A percentile compares a stretch with the other conserved stretches of the same genome.
Conservation (phyloP, 108 stramenopile genomes). For the Skeletonema costatum region DNA sequence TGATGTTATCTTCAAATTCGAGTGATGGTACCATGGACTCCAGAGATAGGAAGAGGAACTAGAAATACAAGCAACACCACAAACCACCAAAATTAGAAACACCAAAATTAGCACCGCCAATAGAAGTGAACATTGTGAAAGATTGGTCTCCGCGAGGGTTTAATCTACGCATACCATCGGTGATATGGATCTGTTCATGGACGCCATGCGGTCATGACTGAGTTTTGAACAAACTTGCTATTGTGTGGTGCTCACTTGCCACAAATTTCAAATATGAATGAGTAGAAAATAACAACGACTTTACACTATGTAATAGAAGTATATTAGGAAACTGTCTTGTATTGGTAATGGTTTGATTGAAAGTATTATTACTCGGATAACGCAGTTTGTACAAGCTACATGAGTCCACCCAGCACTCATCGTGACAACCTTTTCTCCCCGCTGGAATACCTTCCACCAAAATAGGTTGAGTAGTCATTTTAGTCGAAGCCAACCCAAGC, state of each 20-base stretch:
- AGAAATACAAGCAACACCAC: not conserved
- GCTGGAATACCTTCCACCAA: conserved; percentile 59
- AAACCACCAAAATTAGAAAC: not conserved
- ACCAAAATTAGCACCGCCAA: not conserved
- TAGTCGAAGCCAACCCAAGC: conserved; percentile 59
- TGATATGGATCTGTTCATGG: not conserved
- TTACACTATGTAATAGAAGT: no score
- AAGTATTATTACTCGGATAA: not conserved
- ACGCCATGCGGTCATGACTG: not conserved
- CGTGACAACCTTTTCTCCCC: conserved; percentile 43
- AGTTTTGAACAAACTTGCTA: not conserved
- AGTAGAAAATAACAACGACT: no score
- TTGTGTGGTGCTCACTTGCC: not conserved
- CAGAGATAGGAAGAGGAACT: not conserved
- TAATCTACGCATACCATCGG: not conserved
- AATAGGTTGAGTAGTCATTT: conserved; percentile 60
- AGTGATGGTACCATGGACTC: not conserved
- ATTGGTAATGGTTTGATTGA: not conserved
- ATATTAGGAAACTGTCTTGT: no score
- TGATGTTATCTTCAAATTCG: not conserved
- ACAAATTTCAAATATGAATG: no score
- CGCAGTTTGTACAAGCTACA: conserved; percentile 61
- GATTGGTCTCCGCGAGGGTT: conserved; percentile 3
- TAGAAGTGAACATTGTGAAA: not conserved
- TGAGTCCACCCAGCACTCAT: conserved; percentile 76